Evolutionary conservation across 179 eudicot species (phyloP).

Genomic region (Beta macrorhiza): DNA sequence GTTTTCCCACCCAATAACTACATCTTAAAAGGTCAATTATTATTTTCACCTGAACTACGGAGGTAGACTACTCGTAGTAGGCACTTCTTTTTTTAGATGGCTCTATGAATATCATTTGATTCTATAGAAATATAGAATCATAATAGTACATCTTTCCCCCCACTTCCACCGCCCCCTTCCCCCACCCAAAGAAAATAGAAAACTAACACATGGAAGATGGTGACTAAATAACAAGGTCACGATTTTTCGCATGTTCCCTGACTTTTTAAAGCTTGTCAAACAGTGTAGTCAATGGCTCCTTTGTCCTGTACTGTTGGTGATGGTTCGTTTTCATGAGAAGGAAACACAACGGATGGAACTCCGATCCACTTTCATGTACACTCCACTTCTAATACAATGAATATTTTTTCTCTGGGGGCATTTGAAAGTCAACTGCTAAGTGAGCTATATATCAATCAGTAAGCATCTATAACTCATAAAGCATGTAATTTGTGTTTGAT

Average conservation of each 20-base stretch:
- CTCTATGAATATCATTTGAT: too few relatives aligned
- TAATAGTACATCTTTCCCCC: too few relatives aligned
- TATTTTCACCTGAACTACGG: too few relatives aligned
- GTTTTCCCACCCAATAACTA: too few relatives aligned
- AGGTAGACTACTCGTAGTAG: too few relatives aligned
- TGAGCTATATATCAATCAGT: not conserved
- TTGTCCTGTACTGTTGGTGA: not conserved
- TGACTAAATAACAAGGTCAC: not conserved
- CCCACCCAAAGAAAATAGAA: not conserved
- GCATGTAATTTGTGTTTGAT: too few relatives aligned
- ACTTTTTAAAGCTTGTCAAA: not conserved
- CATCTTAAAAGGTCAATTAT: too few relatives aligned
- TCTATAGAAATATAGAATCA: too few relatives aligned
- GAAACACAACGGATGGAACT: conserved; percentile 8
- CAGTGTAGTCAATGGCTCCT: not conserved
- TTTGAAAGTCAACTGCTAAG: not conserved
- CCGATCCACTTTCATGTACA: not conserved
- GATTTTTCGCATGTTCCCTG: not conserved
- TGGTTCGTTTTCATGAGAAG: not conserved
- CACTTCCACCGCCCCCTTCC: not conserved
- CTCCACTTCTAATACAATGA: not conserved
- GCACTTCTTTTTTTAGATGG: too few relatives aligned
- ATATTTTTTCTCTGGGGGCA: not conserved
- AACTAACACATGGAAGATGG: not conserved
- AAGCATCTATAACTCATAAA: too few relatives aligned